Evolutionary conservation across 1,139 yeast genomes (phyloP), one percentile per base, ranked within the genome.

Genomic region (Yamadazyma conglobata): DNA sequence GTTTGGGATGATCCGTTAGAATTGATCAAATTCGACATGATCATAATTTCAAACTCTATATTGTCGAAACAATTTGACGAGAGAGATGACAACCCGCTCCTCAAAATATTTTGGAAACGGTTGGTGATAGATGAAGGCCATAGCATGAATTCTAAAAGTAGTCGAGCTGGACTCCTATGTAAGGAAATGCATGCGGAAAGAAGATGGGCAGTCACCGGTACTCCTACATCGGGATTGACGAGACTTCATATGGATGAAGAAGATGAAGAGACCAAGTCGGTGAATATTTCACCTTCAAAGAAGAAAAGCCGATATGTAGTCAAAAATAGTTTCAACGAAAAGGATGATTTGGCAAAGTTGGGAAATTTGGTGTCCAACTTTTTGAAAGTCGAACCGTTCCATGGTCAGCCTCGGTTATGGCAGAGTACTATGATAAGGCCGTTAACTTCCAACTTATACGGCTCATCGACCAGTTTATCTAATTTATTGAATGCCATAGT

Each of bases 81-180:
- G 26, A 25, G 38, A 7, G 54, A 39, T 11, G 44, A 44, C 2
- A 61, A 68, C 3, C 57, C 67, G 0, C 48, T 79, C 10, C 49
- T 55, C 18, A 46, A 50, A 8, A 52, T 80, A 0, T 75, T 71
- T 41, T 81, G 88, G 88, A 81, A 80, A 45, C 48, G 88, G 17
- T 54, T 80, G 17, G 76, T 81, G 11, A 73, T 81, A n/a, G 89
- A 81, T 47, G 88, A 81, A 51, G 88, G 88, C 0, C 88, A 80
- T 48, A 67, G 78, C 17, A 66, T 79, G 69, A 66, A 64, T 34
- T 66, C 79, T 4, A 68, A 64, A 30, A 52, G 65, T 2, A 67
- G 83, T 2, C 59, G 71, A 34, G 64, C 73, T 1, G 77, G 77
- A 16, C 48, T 55, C 3, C 47, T 74, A 23, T 77, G 83, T 20